Evolutionary conservation across 1,139 yeast genomes (phyloP).

Genomic region (Pichia cactophila): DNA sequence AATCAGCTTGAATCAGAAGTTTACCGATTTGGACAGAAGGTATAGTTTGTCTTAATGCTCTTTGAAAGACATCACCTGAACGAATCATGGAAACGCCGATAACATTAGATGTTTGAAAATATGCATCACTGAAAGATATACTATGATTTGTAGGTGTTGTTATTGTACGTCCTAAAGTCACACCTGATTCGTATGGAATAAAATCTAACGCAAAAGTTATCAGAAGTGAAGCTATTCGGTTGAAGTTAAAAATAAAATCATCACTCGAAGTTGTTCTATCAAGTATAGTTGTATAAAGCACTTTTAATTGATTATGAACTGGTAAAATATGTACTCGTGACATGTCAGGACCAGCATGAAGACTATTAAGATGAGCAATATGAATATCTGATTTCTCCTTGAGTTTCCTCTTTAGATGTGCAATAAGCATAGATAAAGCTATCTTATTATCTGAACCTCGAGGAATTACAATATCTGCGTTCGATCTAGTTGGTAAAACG

Average conservation of each 20-base stretch:
- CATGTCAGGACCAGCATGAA: conserved; percentile 35
- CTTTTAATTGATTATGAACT: conserved; percentile 59
- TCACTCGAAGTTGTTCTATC: conserved; percentile 50
- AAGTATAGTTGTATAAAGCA: conserved; percentile 65
- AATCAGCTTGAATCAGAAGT: conserved; percentile 77
- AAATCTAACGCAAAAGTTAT: conserved; percentile 61
- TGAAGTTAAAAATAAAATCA: conserved; percentile 80
- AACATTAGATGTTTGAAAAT: conserved; percentile 34
- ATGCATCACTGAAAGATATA: conserved; percentile 30
- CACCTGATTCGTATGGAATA: conserved; percentile 26
- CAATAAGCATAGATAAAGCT: conserved; percentile 73
- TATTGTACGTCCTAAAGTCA: conserved; percentile 22
- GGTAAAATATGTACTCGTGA: conserved; percentile 35
- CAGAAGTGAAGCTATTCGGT: conserved; percentile 65
- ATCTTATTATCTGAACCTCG: conserved; percentile 76
- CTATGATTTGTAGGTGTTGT: conserved; percentile 40
- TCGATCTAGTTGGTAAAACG: conserved; percentile 69
- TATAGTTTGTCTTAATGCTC: conserved; percentile 62
- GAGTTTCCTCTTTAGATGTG: conserved; percentile 72
- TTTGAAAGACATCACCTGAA: conserved; percentile 90
- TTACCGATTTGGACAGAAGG: conserved; percentile 80
- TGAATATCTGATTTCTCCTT: conserved; percentile 59
- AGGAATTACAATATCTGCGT: conserved; percentile 84
- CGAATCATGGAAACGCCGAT: conserved; percentile 75
- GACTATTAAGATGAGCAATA: conserved; percentile 45